Evolutionary conservation across 345 rosid species (phyloP).

Genomic region (Eutrema yunnanense): DNA sequence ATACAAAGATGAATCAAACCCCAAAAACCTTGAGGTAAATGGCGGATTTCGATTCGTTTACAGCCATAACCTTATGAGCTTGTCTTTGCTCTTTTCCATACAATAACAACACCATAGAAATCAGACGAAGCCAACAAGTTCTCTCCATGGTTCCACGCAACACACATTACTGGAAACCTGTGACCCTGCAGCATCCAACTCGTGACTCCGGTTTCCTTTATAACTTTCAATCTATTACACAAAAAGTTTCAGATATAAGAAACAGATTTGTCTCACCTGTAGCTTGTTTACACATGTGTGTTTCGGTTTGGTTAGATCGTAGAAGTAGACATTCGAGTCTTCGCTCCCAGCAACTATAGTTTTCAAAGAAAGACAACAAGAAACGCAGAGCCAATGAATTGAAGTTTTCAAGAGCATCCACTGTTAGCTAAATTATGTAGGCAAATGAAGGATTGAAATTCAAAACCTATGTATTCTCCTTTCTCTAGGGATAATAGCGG

Average conservation of each 20-base stretch:
- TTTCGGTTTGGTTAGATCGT: constrained; percentile 79
- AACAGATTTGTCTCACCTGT: constrained; percentile 47
- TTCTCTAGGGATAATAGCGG: constrained; percentile 85
- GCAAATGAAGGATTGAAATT: not conserved
- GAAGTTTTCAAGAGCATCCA: not conserved
- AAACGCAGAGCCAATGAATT: not conserved
- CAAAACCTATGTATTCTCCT: constrained; percentile 86
- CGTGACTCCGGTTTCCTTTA: not conserved
- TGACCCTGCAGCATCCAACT: constrained; percentile 61
- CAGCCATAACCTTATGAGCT: constrained; percentile 29
- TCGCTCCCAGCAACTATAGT: constrained; percentile 82
- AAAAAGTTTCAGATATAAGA: not conserved
- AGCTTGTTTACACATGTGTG: constrained; percentile 92
- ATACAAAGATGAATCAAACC: not conserved
- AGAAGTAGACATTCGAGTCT: constrained; percentile 90
- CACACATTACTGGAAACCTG: constrained; percentile 75
- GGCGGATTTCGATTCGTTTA: not conserved
- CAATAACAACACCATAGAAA: constrained; percentile 81
- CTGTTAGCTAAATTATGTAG: not conserved
- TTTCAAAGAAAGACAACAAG: constrained; percentile 15
- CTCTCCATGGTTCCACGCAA: constrained; percentile 98
- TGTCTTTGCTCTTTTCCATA: constrained; percentile 93
- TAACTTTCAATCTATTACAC: not conserved
- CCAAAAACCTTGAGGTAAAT: not conserved
- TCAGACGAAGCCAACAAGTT: constrained; percentile 94